Conservation (phyloP, 2,329 filamentous ascomycete species). For the Chaetothyriales sp. region DNA sequence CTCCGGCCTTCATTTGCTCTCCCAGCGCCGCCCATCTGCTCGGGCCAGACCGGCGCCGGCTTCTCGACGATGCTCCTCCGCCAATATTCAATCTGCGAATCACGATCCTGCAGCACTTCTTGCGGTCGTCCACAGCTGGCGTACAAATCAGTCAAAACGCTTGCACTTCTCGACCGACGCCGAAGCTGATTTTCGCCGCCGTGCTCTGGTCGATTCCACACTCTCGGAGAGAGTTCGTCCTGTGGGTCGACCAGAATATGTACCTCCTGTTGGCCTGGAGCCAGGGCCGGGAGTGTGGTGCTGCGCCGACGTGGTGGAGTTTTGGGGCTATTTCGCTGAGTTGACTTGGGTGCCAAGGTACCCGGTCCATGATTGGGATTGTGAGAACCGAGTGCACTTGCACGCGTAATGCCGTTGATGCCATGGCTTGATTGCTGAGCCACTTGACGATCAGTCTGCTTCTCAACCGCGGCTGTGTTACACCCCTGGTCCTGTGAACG, state of each 20-base stretch:
- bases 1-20: not conserved
- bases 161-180: constrained; percentile 33
- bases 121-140: constrained; percentile 5
- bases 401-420: constrained; percentile 2
- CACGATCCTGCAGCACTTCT: constrained; percentile 25
- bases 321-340: not conserved
- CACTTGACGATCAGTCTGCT: not conserved
- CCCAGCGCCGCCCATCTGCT: constrained; percentile 1
- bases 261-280: constrained; percentile 28
- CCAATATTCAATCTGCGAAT: constrained; percentile 28
- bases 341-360: not conserved
- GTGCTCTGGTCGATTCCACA: not conserved
- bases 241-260: constrained; percentile 1
- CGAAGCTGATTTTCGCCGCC: constrained; percentile 20
- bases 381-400: constrained; percentile 14
- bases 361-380: constrained; percentile 1
- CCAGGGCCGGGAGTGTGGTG: constrained; percentile 32
- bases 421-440: not conserved
- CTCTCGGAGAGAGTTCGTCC: not conserved
- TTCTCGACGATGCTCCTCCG: constrained; percentile 23
- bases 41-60: constrained; percentile 9
- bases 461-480: not conserved
- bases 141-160: constrained; percentile 24
- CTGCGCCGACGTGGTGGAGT: constrained; percentile 20
- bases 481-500: not conserved